Conservation (phyloP, 2,329 filamentous ascomycete species). For the Colletotrichum cuscutae region DNA sequence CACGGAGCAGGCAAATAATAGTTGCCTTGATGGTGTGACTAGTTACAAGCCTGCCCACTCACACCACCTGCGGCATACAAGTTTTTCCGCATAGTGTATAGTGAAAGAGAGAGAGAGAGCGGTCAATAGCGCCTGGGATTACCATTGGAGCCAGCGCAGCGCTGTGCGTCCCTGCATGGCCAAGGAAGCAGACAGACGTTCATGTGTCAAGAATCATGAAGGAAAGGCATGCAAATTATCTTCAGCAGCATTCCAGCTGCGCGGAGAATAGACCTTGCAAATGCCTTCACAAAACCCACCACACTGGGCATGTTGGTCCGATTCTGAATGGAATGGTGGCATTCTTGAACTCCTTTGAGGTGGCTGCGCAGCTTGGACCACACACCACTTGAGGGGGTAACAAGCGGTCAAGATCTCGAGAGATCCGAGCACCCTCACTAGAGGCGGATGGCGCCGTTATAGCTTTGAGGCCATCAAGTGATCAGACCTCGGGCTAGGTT, state of each 20-base stretch:
- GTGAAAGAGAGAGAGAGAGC: not conserved
- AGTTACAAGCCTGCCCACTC: not conserved
- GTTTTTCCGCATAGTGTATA: slow-evolving; percentile 7
- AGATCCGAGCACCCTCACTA: slow-evolving; percentile 24
- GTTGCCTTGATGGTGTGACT: not conserved
- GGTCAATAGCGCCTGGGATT: slow-evolving; percentile 25
- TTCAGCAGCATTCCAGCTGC: not conserved
- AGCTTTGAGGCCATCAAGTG: slow-evolving; percentile 13
- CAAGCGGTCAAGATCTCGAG: slow-evolving; percentile 27
- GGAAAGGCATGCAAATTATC: slow-evolving; percentile 4
- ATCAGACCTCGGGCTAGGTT: not conserved
- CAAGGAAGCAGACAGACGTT: slow-evolving; percentile 7
- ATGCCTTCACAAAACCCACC: not conserved
- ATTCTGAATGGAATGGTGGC: not conserved
- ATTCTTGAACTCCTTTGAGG: not conserved
- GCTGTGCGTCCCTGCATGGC: slow-evolving; percentile 15
- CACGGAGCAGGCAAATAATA: not conserved
- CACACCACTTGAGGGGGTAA: slow-evolving; percentile 11
- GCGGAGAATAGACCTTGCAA: not conserved
- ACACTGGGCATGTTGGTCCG: not conserved
- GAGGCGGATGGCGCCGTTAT: slow-evolving; percentile 16
- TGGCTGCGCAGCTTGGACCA: not conserved
- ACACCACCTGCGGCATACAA: slow-evolving; percentile 7
- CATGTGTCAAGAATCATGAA: not conserved
- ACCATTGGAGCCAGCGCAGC: slow-evolving; percentile 32